Base-by-base conservation (phyloP, 768 basidiomycete species). In the Boletus sp. region DNA sequence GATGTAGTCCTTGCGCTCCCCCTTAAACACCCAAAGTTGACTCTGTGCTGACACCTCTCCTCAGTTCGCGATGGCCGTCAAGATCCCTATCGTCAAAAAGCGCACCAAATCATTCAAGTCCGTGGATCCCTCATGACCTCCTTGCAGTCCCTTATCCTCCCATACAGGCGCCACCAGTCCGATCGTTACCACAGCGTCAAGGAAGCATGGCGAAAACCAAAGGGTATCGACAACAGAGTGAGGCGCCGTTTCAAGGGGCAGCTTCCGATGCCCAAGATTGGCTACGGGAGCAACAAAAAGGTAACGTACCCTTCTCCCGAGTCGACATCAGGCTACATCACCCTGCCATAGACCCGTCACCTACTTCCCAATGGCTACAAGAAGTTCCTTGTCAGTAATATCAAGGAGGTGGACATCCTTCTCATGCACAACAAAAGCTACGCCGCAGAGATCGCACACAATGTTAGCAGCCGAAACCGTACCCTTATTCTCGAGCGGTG, bases 141-240 rank as follows among this genome's bases (percentile, higher is more conserved):
- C 41, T 19, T 56, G 14, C 29, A 42, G 19, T 48, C 45, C 57
- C 60, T 72, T 35, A 57, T 38, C 13, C 53, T 46, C n/a, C 34
- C 52, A 33, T 51, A 30, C 71, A 93, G 91, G 83, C 92, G 96
- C 76, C 96, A 98, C 77, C 96, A 98, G 77, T 96, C 93, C 47
- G 96, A 98, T 79, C 90, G 96, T 71, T 98, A 97, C 81, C 84
- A 91, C 74, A 78, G 88, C 63, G 94, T 98, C 64, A 96, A 96
- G 83, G 94, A 97, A 80, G 81, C 91, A 81, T 99, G 97, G 97
- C 84, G 97, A 74, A 99, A 99, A 81, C 97, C 97, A 64, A 99
- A 98, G 86, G 97, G 96, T 92, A 98, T 98, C 67, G 96, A 98
- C 74, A 98, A 98, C 86, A 86, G 95, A 69, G 95, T 97, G 67